Evolutionary conservation across 2,329 filamentous ascomycete genomes (phyloP).

Genomic region (Aspergillus fischeri): DNA sequence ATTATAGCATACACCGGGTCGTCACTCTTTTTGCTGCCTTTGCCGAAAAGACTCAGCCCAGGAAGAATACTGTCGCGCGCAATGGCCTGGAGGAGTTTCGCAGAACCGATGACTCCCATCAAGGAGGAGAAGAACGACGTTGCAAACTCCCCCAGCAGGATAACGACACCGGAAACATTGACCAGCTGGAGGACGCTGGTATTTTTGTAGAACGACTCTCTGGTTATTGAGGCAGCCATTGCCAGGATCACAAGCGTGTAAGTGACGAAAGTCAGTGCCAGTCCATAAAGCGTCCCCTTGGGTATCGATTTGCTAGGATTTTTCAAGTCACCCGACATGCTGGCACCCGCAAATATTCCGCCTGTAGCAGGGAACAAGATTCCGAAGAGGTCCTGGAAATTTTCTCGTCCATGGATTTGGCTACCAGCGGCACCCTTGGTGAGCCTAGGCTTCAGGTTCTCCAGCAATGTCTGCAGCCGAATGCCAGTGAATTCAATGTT

Average conservation of each 20-base stretch:
- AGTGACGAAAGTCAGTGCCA: conserved; percentile 68
- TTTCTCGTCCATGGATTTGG: conserved; percentile 60
- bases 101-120: conserved; percentile 82
- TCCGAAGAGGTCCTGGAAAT: conserved; percentile 77
- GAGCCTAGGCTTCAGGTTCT: conserved; percentile 68
- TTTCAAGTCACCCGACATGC: conserved; percentile 82
- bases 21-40: conserved; percentile 67
- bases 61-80: conserved; percentile 75
- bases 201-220: conserved; percentile 68
- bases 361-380: conserved; percentile 74
- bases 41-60: conserved; percentile 68
- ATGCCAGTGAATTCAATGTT: conserved; percentile 74
- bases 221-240: conserved; percentile 71
- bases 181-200: conserved; percentile 74
- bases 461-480: conserved; percentile 64
- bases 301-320: conserved; percentile 82
- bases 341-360: conserved; percentile 65
- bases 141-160: conserved; percentile 77
- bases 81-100: conserved; percentile 79
- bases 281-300: conserved; percentile 74
- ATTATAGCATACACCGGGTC: conserved; percentile 74
- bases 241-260: conserved; percentile 75
- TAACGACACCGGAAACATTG: conserved; percentile 69
- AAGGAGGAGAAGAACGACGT: conserved; percentile 79
- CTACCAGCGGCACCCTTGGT: conserved; percentile 60